These are phyloP conservation scores for Heteromeles arbutifolia DNA, from an alignment of 306 rosid species.

Conservation along the genomic window DNA sequence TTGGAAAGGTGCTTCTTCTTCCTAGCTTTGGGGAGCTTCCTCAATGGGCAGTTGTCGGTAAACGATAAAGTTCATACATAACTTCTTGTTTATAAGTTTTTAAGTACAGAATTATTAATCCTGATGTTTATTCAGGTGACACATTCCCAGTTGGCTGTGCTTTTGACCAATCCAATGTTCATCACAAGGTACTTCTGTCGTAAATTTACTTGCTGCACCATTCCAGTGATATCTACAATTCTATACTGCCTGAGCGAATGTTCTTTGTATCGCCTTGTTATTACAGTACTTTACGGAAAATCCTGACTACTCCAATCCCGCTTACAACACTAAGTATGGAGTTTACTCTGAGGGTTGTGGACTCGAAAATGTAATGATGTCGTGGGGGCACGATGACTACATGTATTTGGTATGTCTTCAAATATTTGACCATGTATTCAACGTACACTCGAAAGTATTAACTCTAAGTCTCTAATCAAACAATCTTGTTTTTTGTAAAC, in stretches of 20 bases:
- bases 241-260: not conserved
- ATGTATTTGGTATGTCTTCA: slow-evolving; percentile 57
- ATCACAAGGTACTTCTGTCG: slow-evolving; percentile 48
- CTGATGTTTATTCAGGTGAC: slow-evolving; percentile 44
- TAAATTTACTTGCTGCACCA: not conserved
- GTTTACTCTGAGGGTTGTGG: slow-evolving; percentile 65
- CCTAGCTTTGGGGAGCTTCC: slow-evolving; percentile 86
- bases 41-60: slow-evolving; percentile 88
- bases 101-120: not conserved
- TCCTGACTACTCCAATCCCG: slow-evolving; percentile 42
- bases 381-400: slow-evolving; percentile 94
- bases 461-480: not conserved
- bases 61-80: not conserved
- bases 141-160: slow-evolving; percentile 80
- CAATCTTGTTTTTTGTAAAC: not conserved
- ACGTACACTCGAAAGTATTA: too few species aligned
- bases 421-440: not conserved
- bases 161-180: slow-evolving; percentile 65
- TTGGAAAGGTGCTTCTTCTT: slow-evolving; percentile 82
- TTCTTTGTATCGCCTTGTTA: not conserved
- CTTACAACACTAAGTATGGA: slow-evolving; percentile 58
- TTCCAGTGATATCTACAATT: not conserved
- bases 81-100: not conserved
- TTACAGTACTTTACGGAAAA: slow-evolving; percentile 59
- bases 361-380: slow-evolving; percentile 71